Evolutionary conservation across 2,329 filamentous ascomycete genomes (phyloP).

Genomic region (Aspergillus japonicus): DNA sequence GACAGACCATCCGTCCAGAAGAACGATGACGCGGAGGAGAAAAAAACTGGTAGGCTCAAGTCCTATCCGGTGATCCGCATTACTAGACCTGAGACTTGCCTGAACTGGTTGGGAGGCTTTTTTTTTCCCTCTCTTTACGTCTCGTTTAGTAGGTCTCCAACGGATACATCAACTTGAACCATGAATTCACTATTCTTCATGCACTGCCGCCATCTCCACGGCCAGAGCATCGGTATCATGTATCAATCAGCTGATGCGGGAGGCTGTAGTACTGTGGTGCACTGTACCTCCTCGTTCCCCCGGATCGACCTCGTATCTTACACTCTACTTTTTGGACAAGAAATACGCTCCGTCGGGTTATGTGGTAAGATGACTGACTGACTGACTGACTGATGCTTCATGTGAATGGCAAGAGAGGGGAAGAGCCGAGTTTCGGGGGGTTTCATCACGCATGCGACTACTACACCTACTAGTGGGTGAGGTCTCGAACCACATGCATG

Average conservation of each 20-base stretch:
- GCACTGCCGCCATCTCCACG: not conserved
- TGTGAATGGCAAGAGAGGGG: not conserved
- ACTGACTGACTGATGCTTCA: not conserved
- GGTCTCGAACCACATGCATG: not conserved
- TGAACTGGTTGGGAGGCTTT: not conserved
- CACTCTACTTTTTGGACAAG: not conserved
- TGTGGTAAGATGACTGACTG: not conserved
- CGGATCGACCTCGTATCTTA: not conserved
- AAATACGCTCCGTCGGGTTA: not conserved
- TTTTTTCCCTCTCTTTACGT: not conserved
- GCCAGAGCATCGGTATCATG: not conserved
- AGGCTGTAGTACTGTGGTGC: not conserved
- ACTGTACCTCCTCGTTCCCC: not conserved
- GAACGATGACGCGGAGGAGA: slow-evolving; percentile 16
- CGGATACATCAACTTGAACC: not conserved
- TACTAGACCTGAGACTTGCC: not conserved
- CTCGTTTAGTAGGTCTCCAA: not conserved
- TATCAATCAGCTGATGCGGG: not conserved
- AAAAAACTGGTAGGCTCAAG: slow-evolving; percentile 6
- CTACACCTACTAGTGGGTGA: not conserved
- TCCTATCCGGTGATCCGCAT: slow-evolving; percentile 14
- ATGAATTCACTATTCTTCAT: not conserved
- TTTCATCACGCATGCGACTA: not conserved
- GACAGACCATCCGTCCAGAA: not conserved
- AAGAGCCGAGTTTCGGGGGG: not conserved